A percentile compares a stretch with the other conserved stretches of the same genome.
phyloP scores from a whole-genome alignment of 768 basidiomycete species.

The Lyophyllum decastes region DNA sequence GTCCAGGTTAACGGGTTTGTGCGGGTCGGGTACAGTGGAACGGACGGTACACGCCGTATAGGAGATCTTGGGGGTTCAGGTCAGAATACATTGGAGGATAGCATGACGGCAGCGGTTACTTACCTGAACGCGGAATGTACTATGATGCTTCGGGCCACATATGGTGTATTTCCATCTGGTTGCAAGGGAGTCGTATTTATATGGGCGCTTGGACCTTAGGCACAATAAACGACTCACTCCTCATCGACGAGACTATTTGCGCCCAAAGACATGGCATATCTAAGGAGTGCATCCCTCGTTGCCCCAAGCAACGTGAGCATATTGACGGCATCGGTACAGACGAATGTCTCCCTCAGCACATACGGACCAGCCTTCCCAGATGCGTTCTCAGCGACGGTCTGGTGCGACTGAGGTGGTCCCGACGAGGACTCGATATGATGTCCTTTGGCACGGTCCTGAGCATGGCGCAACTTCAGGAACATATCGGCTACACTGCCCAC shows the following conservation, averaged over 20 bases:
- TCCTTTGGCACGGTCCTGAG: conserved; percentile 18
- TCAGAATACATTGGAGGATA: not conserved
- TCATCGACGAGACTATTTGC: conserved; percentile 70
- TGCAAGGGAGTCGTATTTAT: conserved; percentile 5
- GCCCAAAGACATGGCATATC: conserved; percentile 48
- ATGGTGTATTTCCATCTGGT: conserved; percentile 68
- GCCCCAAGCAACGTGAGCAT: conserved; percentile 55
- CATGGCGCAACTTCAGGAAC: conserved; percentile 54
- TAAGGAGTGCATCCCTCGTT: conserved; percentile 51
- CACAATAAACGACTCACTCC: conserved; percentile 46
- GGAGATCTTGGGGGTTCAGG: conserved; percentile 46
- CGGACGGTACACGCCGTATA: conserved; percentile 64
- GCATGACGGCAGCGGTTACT: conserved; percentile 17
- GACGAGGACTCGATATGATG: conserved; percentile 36
- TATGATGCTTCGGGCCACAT: conserved; percentile 46
- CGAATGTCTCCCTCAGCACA: conserved; percentile 44
- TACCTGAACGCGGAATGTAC: conserved; percentile 62
- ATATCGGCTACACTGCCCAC: conserved; percentile 51
- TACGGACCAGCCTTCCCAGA: conserved; percentile 27
- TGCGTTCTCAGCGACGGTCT: conserved; percentile 27
- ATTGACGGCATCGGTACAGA: conserved; percentile 67
- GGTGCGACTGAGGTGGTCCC: conserved; percentile 43
- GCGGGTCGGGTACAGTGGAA: conserved; percentile 53
- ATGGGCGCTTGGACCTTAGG: not conserved
- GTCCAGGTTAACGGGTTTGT: conserved; percentile 62